These are phyloP conservation scores for Monascus ruber DNA, from an alignment of 2,329 filamentous ascomycete genomes.

Conservation along the genomic window DNA sequence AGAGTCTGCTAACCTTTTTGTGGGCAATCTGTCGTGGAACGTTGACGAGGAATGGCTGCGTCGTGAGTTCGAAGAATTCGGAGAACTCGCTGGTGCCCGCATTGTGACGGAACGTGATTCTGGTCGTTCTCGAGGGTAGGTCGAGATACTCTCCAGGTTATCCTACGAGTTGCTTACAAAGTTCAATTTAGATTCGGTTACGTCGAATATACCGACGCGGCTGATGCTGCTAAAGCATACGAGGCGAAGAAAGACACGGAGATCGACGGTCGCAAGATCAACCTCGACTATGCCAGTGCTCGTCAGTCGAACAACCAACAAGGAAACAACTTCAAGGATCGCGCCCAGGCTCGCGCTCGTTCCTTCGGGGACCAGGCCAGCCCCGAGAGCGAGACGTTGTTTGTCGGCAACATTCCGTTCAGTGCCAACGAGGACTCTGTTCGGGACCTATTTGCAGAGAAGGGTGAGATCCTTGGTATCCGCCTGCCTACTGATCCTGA, in stretches of 20 bases:
- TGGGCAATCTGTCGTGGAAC: constrained; percentile 84
- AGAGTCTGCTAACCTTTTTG: constrained; percentile 58
- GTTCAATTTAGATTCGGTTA: constrained; percentile 58
- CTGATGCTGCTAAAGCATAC: constrained; percentile 59
- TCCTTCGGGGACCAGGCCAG: constrained; percentile 67
- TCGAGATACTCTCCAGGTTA: constrained; percentile 2
- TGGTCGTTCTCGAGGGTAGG: constrained; percentile 70
- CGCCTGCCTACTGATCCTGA: constrained; percentile 83
- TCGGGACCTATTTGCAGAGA: constrained; percentile 60
- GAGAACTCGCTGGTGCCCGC: constrained; percentile 59
- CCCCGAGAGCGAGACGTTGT: constrained; percentile 74
- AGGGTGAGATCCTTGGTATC: constrained; percentile 62
- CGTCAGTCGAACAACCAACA: constrained; percentile 43
- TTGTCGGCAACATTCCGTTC: constrained; percentile 85
- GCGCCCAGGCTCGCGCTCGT: constrained; percentile 41
- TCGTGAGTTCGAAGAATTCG: constrained; percentile 70
- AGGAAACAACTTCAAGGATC: constrained; percentile 48
- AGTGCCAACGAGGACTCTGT: constrained; percentile 67
- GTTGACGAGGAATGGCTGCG: constrained; percentile 73
- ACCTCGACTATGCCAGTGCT: constrained; percentile 66
- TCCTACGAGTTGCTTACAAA: constrained; percentile 3
- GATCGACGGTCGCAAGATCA: constrained; percentile 62
- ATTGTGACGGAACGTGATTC: constrained; percentile 73
- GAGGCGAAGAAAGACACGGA: constrained; percentile 63
- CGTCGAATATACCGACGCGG: constrained; percentile 66